These are phyloP conservation scores for Cutaneotrichosporon cutaneum DNA, from an alignment of 1,284 basidiomycete species.

Conservation along the genomic window DNA sequence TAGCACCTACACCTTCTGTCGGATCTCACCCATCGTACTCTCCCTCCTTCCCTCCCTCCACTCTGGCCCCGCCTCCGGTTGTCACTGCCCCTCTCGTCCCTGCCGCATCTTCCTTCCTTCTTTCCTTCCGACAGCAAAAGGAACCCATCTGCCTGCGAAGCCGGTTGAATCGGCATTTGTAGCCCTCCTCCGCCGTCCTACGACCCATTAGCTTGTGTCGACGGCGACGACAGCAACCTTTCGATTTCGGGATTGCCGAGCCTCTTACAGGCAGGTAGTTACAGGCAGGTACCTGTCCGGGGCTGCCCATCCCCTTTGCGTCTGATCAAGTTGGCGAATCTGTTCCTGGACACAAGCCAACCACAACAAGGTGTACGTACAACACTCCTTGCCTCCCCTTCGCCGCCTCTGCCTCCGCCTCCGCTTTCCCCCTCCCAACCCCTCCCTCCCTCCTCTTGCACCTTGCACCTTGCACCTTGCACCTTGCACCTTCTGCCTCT, in stretches of 20 bases:
- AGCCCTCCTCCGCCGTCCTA: background rate
- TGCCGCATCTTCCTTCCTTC: too few relatives aligned
- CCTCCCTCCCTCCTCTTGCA: too few relatives aligned
- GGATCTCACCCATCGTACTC: too few relatives aligned
- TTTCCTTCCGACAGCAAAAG: background rate
- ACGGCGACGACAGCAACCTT: background rate
- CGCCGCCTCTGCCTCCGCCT: background rate
- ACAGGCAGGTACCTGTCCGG: background rate
- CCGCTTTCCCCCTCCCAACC: background rate
- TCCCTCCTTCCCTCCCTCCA: too few relatives aligned
- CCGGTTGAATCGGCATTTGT: background rate
- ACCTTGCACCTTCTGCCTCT: background rate
- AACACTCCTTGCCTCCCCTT: background rate
- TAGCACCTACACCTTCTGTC: background rate
- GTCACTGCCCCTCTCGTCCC: too few relatives aligned
- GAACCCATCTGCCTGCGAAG: background rate
- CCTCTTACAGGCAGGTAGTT: background rate
- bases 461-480: background rate
- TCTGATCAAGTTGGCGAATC: background rate
- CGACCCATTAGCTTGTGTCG: background rate
- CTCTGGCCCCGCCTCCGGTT: too few relatives aligned
- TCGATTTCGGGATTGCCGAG: background rate
- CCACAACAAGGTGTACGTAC: conserved; percentile 6
- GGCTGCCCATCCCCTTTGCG: too few relatives aligned
- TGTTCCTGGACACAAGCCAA: conserved; percentile 4